Evolutionary conservation across 225 moss, liverwort and hornwort genomes (phyloP).

Genomic region (Ulota crispa): DNA sequence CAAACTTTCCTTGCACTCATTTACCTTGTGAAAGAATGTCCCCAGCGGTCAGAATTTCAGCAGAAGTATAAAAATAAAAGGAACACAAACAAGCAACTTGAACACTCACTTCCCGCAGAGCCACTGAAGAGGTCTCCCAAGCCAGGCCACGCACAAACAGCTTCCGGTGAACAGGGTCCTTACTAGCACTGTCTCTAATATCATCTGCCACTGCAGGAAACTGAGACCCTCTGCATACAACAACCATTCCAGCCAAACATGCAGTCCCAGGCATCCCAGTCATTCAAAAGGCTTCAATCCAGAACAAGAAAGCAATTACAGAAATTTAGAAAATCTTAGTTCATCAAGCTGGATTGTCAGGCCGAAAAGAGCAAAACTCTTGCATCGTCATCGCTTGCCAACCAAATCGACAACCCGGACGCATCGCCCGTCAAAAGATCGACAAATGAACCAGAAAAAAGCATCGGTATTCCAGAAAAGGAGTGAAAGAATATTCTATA

Average conservation of each 20-base stretch:
- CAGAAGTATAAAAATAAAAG: conserved; percentile 44
- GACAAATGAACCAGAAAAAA: conserved; percentile 21
- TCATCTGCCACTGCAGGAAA: conserved; percentile 99
- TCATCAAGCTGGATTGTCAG: conserved; percentile 24
- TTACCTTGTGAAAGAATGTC: conserved; percentile 37
- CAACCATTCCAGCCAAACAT: conserved; percentile 92
- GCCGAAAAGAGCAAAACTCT: conserved; percentile 22
- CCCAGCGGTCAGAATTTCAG: conserved; percentile 37
- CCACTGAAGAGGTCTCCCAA: conserved; percentile 99
- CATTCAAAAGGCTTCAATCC: conserved; percentile 62
- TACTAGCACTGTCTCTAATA: conserved; percentile 99
- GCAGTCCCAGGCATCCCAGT: conserved; percentile 99
- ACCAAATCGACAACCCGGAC: conserved; percentile 27
- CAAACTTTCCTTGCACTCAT: conserved; percentile 26
- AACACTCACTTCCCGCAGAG: conserved; percentile 99
- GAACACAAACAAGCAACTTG: conserved; percentile 73
- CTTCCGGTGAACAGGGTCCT: conserved; percentile 99
- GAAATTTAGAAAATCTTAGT: conserved; percentile 33
- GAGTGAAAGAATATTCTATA: conserved; percentile 16
- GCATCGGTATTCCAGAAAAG: not conserved
- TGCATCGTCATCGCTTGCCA: conserved; percentile 24
- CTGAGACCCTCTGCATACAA: conserved; percentile 98
- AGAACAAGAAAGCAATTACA: conserved; percentile 35
- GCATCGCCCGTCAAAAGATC: conserved; percentile 16
- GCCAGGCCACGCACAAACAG: conserved; percentile 99